Evolutionary conservation across 106 monocot species (phyloP).

Genomic region (Narthecium ossifragum): DNA sequence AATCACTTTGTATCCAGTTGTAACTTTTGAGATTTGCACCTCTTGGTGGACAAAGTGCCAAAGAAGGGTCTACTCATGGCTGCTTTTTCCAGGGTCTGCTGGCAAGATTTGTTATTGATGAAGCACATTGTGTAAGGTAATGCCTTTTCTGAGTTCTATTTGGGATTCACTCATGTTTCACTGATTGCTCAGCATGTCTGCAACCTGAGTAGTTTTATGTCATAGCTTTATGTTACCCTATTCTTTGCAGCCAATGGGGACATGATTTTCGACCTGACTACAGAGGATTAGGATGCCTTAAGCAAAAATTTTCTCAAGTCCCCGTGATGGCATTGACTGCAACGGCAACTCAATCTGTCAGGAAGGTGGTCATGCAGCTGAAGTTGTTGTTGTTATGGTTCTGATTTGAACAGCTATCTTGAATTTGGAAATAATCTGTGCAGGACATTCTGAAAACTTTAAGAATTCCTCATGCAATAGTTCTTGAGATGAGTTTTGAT

Average conservation of each 20-base stretch:
- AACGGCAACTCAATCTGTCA: slow-evolving; percentile 79
- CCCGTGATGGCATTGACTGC: slow-evolving; percentile 93
- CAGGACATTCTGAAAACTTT: slow-evolving; percentile 80
- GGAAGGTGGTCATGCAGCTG: slow-evolving; percentile 38
- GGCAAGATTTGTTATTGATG: slow-evolving; percentile 94
- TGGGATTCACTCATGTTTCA: too few species aligned
- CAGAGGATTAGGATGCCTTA: slow-evolving; percentile 72
- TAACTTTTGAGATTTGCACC: not conserved
- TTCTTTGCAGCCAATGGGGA: slow-evolving; percentile 76
- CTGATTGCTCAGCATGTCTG: too few species aligned
- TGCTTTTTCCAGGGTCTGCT: slow-evolving; percentile 55
- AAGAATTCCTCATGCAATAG: slow-evolving; percentile 63
- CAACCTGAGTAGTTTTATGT: too few species aligned
- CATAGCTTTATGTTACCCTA: not conserved
- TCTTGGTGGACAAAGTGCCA: not conserved
- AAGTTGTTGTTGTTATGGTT: not conserved
- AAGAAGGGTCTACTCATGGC: slow-evolving; percentile 9
- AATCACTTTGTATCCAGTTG: not conserved
- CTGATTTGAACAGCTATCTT: not conserved
- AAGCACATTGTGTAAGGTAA: slow-evolving; percentile 98
- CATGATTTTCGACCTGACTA: slow-evolving; percentile 99
- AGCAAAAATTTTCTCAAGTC: slow-evolving; percentile 68
- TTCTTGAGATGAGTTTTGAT: slow-evolving; percentile 91
- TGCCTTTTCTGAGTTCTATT: too few species aligned
- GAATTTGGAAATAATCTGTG: slow-evolving; percentile 7